Percentiles rank a stretch among this genome's conserved stretches.
Evolutionary conservation across 129 eudicot genomes (phyloP).

Genomic region (Arctium lappa): DNA sequence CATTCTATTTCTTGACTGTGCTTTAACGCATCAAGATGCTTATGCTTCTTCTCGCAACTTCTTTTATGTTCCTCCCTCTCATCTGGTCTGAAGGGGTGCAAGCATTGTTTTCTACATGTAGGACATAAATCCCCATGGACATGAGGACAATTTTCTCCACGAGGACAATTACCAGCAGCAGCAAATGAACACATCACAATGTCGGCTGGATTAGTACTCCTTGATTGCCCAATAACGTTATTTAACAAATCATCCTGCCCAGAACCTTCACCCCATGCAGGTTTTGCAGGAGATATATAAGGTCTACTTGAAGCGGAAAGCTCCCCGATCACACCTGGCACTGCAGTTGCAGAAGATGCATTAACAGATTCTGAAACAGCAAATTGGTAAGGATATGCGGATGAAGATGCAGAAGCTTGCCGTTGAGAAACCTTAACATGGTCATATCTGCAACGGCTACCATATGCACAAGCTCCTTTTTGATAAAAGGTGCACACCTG

Average conservation of each 20-base stretch:
- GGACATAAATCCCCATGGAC: slow-evolving; percentile 87
- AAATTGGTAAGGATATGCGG: slow-evolving; percentile 35
- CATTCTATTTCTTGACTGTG: slow-evolving; percentile 99
- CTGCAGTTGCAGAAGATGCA: slow-evolving; percentile 18
- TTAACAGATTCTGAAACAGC: slow-evolving; percentile 32
- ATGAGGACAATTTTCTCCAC: slow-evolving; percentile 87
- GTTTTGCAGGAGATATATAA: slow-evolving; percentile 23
- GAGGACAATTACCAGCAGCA: slow-evolving; percentile 82
- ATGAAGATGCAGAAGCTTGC: slow-evolving; percentile 55
- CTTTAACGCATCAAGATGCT: slow-evolving; percentile 61
- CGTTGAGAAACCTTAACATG: slow-evolving; percentile 64
- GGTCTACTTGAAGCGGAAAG: slow-evolving; percentile 47
- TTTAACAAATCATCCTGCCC: slow-evolving; percentile 25
- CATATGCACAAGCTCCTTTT: slow-evolving; percentile 88
- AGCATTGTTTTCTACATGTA: slow-evolving; percentile 72
- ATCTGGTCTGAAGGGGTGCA: slow-evolving; percentile 81
- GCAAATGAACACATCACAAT: slow-evolving; percentile 67
- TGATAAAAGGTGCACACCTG: slow-evolving; percentile 93
- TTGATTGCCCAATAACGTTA: slow-evolving; percentile 35
- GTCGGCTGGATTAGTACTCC: slow-evolving; percentile 47
- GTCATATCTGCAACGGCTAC: slow-evolving; percentile 81
- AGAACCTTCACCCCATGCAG: slow-evolving; percentile 46
- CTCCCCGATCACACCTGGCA: slow-evolving; percentile 32
- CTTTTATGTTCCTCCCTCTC: slow-evolving; percentile 76
- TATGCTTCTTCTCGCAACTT: slow-evolving; percentile 69